These are phyloP conservation scores for Penicillium sp. DNA, from an alignment of 2,329 filamentous ascomycete species.

Conservation along the genomic window DNA sequence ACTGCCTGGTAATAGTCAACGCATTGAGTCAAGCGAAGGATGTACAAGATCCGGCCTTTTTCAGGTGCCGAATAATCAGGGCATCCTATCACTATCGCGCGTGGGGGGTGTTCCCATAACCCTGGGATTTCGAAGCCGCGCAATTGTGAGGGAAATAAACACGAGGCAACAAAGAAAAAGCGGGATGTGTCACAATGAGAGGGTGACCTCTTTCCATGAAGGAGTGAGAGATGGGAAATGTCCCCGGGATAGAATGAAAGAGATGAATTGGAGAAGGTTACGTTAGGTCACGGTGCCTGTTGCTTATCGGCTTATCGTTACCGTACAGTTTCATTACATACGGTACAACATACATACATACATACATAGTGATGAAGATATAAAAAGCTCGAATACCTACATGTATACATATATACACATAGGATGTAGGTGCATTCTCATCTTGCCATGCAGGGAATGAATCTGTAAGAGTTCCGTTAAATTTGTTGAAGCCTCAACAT, in stretches of 20 bases:
- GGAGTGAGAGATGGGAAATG: conserved; percentile 5
- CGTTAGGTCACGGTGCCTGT: conserved; percentile 2
- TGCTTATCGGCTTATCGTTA: conserved; percentile 10
- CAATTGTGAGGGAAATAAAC: neutral
- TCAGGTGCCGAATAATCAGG: conserved; percentile 12
- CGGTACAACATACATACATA: too few species aligned
- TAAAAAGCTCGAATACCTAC: neutral
- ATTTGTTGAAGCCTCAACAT: neutral
- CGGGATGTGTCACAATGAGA: conserved; percentile 4
- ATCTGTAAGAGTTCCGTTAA: neutral
- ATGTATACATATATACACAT: neutral
- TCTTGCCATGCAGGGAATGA: neutral
- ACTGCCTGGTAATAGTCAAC: conserved; percentile 9
- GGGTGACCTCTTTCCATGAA: conserved; percentile 3
- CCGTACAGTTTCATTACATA: neutral
- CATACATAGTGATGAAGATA: neutral
- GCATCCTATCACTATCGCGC: conserved; percentile 12
- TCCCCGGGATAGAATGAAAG: conserved; percentile 5
- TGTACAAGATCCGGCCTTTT: conserved; percentile 11
- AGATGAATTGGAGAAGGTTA: conserved; percentile 9
- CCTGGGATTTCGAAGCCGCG: neutral
- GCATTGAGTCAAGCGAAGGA: conserved; percentile 15
- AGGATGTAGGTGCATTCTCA: neutral
- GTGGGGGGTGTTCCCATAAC: conserved; percentile 8
- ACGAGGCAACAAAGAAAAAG: conserved; percentile 3